These are phyloP conservation scores for Penicillium brasilianum DNA, from an alignment of 2,329 filamentous ascomycete species.

Conservation along the genomic window DNA sequence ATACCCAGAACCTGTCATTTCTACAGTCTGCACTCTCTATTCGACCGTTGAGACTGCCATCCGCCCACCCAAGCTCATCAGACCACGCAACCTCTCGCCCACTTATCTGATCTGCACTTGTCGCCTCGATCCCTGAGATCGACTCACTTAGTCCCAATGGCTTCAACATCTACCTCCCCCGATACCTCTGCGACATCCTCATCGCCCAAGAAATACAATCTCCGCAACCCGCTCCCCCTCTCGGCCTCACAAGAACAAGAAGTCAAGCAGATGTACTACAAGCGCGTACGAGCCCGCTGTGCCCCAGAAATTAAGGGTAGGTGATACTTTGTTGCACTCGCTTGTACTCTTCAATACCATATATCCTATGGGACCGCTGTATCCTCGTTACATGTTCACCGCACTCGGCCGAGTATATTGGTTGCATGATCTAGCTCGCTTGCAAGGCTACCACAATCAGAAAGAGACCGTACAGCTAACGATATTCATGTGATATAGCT, in stretches of 20 bases:
- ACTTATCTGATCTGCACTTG: slow-evolving; percentile 21
- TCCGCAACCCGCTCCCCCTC: slow-evolving; percentile 79
- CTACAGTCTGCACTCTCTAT: neutral
- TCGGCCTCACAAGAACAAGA: slow-evolving; percentile 81
- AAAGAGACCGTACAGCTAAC: slow-evolving; percentile 9
- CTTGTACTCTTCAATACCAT: neutral
- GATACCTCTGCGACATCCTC: slow-evolving; percentile 28
- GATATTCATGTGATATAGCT: slow-evolving; percentile 56
- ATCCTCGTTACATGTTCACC: neutral
- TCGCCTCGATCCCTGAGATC: slow-evolving; percentile 28
- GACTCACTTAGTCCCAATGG: slow-evolving; percentile 27
- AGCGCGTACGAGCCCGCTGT: slow-evolving; percentile 76
- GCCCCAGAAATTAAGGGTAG: slow-evolving; percentile 77
- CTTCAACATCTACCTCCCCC: slow-evolving; percentile 30
- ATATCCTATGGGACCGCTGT: neutral
- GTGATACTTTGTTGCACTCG: slow-evolving; percentile 17
- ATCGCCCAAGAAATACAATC: slow-evolving; percentile 41
- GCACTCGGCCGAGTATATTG: neutral
- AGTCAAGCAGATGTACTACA: slow-evolving; percentile 79
- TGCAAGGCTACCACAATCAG: no score
- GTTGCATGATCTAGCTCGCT: neutral
- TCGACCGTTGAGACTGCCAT: neutral
- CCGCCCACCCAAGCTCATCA: neutral
- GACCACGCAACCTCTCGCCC: slow-evolving; percentile 16
- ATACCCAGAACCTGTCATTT: neutral